These are phyloP conservation scores for Hygrophorus russula DNA, from an alignment of 768 basidiomycete species.

Conservation along the genomic window DNA sequence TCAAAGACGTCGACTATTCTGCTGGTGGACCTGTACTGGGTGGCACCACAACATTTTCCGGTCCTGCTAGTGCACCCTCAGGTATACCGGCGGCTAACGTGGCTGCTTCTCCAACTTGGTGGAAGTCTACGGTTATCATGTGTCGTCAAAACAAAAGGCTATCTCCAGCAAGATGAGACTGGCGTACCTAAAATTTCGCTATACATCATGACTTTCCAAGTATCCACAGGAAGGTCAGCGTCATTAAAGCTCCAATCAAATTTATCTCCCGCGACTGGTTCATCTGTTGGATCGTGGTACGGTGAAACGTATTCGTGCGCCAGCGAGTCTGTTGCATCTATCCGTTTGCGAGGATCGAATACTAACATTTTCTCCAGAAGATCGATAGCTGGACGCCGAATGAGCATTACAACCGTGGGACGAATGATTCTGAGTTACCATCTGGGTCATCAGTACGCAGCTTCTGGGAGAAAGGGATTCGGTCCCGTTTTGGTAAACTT, in stretches of 20 bases:
- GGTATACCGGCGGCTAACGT: conserved; percentile 38
- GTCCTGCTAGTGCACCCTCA: conserved; percentile 61
- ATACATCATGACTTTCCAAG: conserved; percentile 99
- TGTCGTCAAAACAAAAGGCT: background rate
- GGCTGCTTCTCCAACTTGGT: conserved; percentile 47
- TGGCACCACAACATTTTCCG: conserved; percentile 21
- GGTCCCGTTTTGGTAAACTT: conserved; percentile 90
- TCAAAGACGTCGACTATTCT: background rate
- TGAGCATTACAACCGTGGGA: background rate
- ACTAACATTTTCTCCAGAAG: conserved; percentile 98
- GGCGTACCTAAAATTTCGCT: conserved; percentile 85
- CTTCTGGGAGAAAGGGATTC: conserved; percentile 92
- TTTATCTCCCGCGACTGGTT: conserved; percentile 85
- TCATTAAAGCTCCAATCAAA: conserved; percentile 99
- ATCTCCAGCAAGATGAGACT: background rate
- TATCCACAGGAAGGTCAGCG: conserved; percentile 95
- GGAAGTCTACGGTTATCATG: conserved; percentile 46
- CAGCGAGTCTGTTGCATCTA: conserved; percentile 87
- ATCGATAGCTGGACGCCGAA: conserved; percentile 58
- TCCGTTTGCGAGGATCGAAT: conserved; percentile 95
- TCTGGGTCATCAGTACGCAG: conserved; percentile 79
- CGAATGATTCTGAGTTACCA: conserved; percentile 35
- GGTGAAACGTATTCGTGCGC: conserved; percentile 91
- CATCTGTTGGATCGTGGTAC: conserved; percentile 97
- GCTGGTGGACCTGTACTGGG: background rate